Conservation (phyloP, 331 rosid species). For the Ulmus americana region DNA sequence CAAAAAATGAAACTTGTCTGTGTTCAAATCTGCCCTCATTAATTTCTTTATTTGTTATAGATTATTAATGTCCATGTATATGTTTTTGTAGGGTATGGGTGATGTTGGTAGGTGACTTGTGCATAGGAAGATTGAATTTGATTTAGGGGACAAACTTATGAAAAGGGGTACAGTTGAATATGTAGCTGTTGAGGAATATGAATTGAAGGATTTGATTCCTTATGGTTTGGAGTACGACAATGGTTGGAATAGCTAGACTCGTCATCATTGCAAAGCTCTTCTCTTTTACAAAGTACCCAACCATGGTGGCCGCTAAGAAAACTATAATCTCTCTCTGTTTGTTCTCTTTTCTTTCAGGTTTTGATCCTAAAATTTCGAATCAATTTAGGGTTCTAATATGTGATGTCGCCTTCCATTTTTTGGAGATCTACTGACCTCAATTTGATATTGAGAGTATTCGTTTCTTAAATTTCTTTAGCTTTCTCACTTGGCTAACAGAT, state of each 20-base stretch:
- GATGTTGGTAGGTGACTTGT: no score
- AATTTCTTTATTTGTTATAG: no score
- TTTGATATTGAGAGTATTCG: not conserved
- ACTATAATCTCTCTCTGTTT: conserved; percentile 13
- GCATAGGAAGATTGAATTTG: no score
- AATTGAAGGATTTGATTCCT: no score
- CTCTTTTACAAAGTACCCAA: not conserved
- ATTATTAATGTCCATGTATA: no score
- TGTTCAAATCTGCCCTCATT: no score
- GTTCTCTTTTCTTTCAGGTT: not conserved
- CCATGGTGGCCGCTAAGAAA: conserved; percentile 34
- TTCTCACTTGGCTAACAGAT: not conserved
- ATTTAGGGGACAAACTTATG: no score
- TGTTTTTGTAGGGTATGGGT: no score
- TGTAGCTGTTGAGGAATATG: no score
- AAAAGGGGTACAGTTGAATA: no score
- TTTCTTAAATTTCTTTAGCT: not conserved
- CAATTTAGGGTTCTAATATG: not conserved
- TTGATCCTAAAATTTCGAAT: not conserved
- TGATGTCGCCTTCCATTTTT: not conserved
- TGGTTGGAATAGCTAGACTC: not conserved
- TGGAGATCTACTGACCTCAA: not conserved
- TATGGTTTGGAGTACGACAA: no score
- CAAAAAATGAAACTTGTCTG: no score
- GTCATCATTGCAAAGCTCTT: not conserved